phyloP scores from a whole-genome alignment of 2,329 filamentous ascomycete genomes.

The Fusarium sp. region DNA sequence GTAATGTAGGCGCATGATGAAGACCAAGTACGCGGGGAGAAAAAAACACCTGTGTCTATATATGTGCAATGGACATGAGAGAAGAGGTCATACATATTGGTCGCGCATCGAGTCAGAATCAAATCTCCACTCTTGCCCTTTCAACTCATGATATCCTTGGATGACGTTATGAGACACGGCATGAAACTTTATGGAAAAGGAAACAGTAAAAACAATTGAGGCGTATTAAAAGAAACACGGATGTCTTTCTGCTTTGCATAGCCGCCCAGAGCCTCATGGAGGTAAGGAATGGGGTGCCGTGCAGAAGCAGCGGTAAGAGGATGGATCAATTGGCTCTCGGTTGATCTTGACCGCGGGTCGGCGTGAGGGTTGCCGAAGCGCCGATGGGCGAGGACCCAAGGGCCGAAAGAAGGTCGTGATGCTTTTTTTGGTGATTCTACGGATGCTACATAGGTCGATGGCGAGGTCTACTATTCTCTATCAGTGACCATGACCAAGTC shows the following conservation, averaged over 20 bases:
- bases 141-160: conserved; percentile 19
- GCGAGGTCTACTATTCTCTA: background rate
- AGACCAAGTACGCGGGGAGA: conserved; percentile 28
- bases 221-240: background rate
- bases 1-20: conserved; percentile 39
- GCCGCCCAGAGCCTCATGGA: background rate
- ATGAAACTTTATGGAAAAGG: background rate
- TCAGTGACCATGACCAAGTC: background rate
- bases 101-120: conserved; percentile 41
- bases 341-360: background rate
- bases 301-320: background rate
- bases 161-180: background rate
- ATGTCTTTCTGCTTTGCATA: background rate
- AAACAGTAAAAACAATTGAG: background rate
- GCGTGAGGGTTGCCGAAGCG: conserved; percentile 17
- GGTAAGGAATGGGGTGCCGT: background rate
- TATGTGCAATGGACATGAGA: conserved; percentile 13
- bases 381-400: background rate
- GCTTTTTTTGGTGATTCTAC: background rate
- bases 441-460: background rate
- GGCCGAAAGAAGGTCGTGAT: background rate
- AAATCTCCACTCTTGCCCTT: conserved; percentile 49
- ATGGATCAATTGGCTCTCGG: background rate
- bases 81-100: conserved; percentile 26
- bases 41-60: conserved; percentile 24